phyloP scores from a whole-genome alignment of 371 early-diverging fungal species.

The Rhizomucor miehei region DNA sequence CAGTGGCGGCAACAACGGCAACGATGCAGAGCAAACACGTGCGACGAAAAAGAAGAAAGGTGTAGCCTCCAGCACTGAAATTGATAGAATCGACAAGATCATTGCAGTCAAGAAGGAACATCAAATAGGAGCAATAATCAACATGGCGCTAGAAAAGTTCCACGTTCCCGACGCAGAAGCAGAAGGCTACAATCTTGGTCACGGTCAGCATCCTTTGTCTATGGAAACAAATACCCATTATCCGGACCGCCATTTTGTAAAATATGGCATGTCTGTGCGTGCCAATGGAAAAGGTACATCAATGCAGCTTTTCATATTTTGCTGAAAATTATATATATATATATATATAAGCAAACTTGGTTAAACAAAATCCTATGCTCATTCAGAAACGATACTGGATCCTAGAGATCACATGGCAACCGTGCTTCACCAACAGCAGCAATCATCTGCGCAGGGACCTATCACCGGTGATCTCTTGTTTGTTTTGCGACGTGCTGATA shows the following conservation, averaged over 20 bases:
- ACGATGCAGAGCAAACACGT: slow-evolving; percentile 5
- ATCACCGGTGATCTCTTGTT: slow-evolving; percentile 42
- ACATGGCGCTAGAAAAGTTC: slow-evolving; percentile 42
- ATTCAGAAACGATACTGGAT: slow-evolving; percentile 29
- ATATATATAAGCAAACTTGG: no score
- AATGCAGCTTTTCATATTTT: background rate
- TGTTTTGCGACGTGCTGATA: slow-evolving; percentile 22
- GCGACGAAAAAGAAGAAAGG: slow-evolving; percentile 21
- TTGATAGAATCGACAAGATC: slow-evolving; percentile 52
- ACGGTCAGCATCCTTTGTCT: slow-evolving; percentile 2
- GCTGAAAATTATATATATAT: background rate
- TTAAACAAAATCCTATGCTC: background rate
- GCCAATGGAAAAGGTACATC: slow-evolving; percentile 30
- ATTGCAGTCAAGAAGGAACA: slow-evolving; percentile 36
- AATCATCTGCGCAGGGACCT: slow-evolving; percentile 18
- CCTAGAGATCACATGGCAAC: slow-evolving; percentile 36
- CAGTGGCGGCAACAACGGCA: background rate
- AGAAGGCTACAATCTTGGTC: slow-evolving; percentile 16
- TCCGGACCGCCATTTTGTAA: slow-evolving; percentile 15
- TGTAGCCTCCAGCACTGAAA: slow-evolving; percentile 17
- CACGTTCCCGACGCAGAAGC: slow-evolving; percentile 42
- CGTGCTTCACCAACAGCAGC: slow-evolving; percentile 24
- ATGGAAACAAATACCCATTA: slow-evolving; percentile 3
- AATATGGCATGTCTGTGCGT: slow-evolving; percentile 39
- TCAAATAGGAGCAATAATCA: slow-evolving; percentile 34